phyloP scores from a whole-genome alignment of 2,329 filamentous ascomycete species.

The Lachnellula occidentalis region DNA sequence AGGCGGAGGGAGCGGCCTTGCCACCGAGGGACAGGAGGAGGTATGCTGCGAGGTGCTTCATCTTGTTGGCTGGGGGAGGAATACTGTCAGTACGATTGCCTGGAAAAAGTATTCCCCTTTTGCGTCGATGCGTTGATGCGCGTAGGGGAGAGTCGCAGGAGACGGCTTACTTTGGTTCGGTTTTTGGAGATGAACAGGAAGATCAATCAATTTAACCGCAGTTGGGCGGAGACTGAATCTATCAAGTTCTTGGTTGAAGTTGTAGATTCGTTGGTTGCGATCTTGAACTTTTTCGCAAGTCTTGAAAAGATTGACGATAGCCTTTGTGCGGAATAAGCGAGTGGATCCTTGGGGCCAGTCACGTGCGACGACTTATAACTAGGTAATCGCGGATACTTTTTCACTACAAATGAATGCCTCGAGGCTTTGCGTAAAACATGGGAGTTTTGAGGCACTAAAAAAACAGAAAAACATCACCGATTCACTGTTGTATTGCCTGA shows the following conservation, averaged over 20 bases:
- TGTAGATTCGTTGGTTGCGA: slow-evolving; percentile 4
- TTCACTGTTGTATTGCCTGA: background rate
- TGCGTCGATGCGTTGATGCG: slow-evolving; percentile 1
- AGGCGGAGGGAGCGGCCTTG: slow-evolving; percentile 80
- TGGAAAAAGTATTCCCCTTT: slow-evolving; percentile 3
- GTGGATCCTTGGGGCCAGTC: background rate
- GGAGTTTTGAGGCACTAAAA: no score
- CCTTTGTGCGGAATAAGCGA: background rate
- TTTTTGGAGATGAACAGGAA: slow-evolving; percentile 59
- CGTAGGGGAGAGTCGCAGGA: background rate
- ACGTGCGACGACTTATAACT: background rate
- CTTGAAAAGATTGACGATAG: background rate
- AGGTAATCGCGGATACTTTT: no score
- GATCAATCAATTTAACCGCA: slow-evolving; percentile 99
- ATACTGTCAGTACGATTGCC: slow-evolving; percentile 15
- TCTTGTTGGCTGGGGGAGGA: slow-evolving; percentile 55
- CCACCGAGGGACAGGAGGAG: slow-evolving; percentile 92
- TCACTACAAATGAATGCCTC: no score
- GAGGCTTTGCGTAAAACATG: no score
- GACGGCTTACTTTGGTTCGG: slow-evolving; percentile 24
- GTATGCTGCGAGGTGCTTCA: slow-evolving; percentile 99
- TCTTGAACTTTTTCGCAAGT: background rate
- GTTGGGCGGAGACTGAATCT: slow-evolving; percentile 97
- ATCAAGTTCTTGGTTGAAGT: slow-evolving; percentile 59
- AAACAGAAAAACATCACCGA: no score